phyloP scores from a whole-genome alignment of 2,329 filamentous ascomycete genomes.

The Purpureocillium lavendulum region DNA sequence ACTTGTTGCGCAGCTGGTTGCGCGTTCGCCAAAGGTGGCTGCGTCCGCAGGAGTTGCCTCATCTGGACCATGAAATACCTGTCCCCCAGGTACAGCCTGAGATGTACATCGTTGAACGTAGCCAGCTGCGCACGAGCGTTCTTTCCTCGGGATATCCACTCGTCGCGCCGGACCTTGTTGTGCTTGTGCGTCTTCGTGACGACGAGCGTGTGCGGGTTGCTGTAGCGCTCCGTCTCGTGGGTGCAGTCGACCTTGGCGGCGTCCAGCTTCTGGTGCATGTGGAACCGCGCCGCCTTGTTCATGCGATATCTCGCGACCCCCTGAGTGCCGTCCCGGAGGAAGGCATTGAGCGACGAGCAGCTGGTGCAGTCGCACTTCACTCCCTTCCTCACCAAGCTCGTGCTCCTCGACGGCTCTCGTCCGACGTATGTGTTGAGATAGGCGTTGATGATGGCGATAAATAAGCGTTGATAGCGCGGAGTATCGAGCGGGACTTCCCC shows the following conservation, averaged over 20 bases:
- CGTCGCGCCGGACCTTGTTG: slow-evolving; percentile 1
- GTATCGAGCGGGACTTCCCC: slow-evolving; percentile 5
- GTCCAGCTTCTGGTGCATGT: slow-evolving; percentile 13
- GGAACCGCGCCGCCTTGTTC: slow-evolving; percentile 3
- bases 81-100: too few relatives aligned
- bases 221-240: slow-evolving; percentile 9
- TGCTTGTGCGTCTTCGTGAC: slow-evolving; percentile 14
- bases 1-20: too few relatives aligned
- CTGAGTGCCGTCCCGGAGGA: slow-evolving; percentile 12
- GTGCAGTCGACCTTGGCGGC: slow-evolving; percentile 9
- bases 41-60: too few relatives aligned
- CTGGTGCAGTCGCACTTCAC: slow-evolving; percentile 14
- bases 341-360: slow-evolving; percentile 16
- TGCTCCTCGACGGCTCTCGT: slow-evolving; percentile 5
- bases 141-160: background rate
- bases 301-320: too few relatives aligned
- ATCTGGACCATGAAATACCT: too few relatives aligned
- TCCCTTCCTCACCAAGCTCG: background rate
- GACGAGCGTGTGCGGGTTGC: slow-evolving; percentile 9
- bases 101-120: too few relatives aligned
- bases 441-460: slow-evolving; percentile 10
- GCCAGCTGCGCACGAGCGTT: too few relatives aligned
- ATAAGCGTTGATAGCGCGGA: slow-evolving; percentile 14
- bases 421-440: slow-evolving; percentile 15
- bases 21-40: too few relatives aligned